Base-by-base conservation (phyloP, 1,284 basidiomycete species). In the Cystobasidium pallidum region DNA sequence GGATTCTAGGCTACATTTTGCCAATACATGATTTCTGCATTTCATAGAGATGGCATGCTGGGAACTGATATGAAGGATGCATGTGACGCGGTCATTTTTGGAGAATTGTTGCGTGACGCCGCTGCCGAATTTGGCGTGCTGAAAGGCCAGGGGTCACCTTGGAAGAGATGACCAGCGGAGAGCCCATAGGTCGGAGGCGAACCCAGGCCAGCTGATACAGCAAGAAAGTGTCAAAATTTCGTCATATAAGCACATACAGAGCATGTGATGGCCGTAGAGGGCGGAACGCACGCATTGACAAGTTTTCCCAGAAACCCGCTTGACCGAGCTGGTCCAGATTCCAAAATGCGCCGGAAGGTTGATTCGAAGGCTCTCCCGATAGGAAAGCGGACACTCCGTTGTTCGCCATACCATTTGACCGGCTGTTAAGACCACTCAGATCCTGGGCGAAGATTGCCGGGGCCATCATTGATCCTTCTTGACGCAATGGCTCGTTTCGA, bases 71-170 rank as follows among this genome's bases (percentile, higher is more conserved):
- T 26, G 28, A 61, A 61, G n/a, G 24, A 30, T n/a, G 36, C 28
- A 52, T 32, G 30, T n/a, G 43, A 39, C 1, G 67, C 43, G 6
- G 17, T 26, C 8, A 64, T 10, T 28, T 64, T 63, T 1, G 68
- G 68, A 28, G 68, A 71, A 21, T 30, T 54, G 24, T 36, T 57
- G 10, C 68, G 59, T 3, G 68, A 71, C 13, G 61, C 41, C 24
- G 68, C n/a, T 19, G 68, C 68, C 11, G 68, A 71, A 43, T 71
- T 71, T 15, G 68, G 68, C 51, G 59, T 71, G 49, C 59, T 63
- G 49, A 71, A 71, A 36, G 61, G 58, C 68, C 68, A 71, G 11
- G 68, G 68, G 24, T 71, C 68, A 32, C 68, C 68, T n/a, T 71
- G 68, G 19, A 71, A 57, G 21, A 71, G 51, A 45, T 71, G 68